Conservation (phyloP, 768 basidiomycete genomes). For the Termitomyces sp. region DNA sequence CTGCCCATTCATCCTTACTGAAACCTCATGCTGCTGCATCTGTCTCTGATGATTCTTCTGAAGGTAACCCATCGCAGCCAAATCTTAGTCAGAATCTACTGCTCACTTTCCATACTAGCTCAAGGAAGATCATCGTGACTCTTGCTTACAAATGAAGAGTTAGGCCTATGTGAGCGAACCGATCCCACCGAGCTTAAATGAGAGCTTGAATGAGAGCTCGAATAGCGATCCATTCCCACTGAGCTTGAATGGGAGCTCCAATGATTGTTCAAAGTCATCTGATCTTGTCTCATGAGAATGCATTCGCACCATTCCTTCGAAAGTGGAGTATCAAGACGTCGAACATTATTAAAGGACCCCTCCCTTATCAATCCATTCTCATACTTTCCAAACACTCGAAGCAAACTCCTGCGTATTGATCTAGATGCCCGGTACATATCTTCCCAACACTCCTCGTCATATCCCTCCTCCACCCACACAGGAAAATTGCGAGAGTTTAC, state of each 20-base stretch:
- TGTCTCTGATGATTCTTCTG: too few relatives aligned
- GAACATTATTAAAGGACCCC: background rate
- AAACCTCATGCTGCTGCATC: too few relatives aligned
- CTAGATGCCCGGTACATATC: conserved; percentile 24
- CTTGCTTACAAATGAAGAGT: background rate
- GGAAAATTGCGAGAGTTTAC: conserved; percentile 2
- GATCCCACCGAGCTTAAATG: too few relatives aligned
- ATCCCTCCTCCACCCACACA: conserved; percentile 12
- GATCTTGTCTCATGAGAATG: background rate
- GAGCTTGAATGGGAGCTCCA: too few relatives aligned
- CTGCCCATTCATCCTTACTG: too few relatives aligned
- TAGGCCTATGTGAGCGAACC: too few relatives aligned
- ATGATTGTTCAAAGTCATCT: background rate
- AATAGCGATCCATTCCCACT: too few relatives aligned
- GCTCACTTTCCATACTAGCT: too few relatives aligned
- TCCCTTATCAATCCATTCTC: background rate
- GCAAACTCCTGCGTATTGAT: background rate
- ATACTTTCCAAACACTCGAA: background rate
- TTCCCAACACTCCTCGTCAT: conserved; percentile 29
- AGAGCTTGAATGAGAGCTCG: too few relatives aligned
- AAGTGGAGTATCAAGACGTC: background rate
- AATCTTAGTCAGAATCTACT: too few relatives aligned
- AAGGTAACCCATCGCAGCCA: too few relatives aligned
- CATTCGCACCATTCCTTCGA: background rate
- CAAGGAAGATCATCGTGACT: too few relatives aligned